Percentiles rank a stretch among this genome's conserved stretches.
Conservation (phyloP, 768 basidiomycete species). For the Mycena pura region DNA sequence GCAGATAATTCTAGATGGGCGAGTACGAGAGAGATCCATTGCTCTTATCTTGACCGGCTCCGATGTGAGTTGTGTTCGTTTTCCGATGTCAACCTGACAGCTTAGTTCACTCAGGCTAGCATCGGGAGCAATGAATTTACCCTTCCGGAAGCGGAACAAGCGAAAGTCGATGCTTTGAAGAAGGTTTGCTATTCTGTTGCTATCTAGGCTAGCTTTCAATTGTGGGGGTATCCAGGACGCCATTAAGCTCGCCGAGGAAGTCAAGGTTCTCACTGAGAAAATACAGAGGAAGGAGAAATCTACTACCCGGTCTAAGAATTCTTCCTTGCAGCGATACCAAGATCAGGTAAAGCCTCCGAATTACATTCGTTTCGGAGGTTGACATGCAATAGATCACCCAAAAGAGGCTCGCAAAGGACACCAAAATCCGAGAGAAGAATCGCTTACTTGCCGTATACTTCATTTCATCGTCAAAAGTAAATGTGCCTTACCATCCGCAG, state of each 20-base stretch:
- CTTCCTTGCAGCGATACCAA: not conserved
- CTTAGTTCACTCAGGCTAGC: not conserved
- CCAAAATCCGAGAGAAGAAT: not conserved
- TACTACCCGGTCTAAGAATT: not conserved
- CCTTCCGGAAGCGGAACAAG: constrained; percentile 1
- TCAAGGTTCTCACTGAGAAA: constrained; percentile 14
- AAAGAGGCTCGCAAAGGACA: not conserved
- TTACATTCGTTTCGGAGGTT: not conserved
- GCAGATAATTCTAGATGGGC: constrained; percentile 19
- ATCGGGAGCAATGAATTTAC: constrained; percentile 22
- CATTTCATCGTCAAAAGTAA: not conserved
- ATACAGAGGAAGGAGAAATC: constrained; percentile 13
- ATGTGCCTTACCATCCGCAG: not conserved
- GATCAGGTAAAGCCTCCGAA: not conserved
- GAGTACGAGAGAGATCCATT: constrained; percentile 19
- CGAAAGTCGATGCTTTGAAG: not conserved
- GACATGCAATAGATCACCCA: not conserved
- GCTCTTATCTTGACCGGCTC: constrained; percentile 19
- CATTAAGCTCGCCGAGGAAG: not conserved
- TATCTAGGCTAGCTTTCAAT: not conserved
- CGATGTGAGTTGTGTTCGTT: constrained; percentile 12
- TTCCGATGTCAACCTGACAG: not conserved
- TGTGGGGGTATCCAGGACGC: constrained; percentile 15
- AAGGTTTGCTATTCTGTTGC: not conserved
- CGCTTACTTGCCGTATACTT: constrained; percentile 17